Base-by-base conservation (phyloP, 176 grass and related monocot species). In the Ensete glaucum region DNA sequence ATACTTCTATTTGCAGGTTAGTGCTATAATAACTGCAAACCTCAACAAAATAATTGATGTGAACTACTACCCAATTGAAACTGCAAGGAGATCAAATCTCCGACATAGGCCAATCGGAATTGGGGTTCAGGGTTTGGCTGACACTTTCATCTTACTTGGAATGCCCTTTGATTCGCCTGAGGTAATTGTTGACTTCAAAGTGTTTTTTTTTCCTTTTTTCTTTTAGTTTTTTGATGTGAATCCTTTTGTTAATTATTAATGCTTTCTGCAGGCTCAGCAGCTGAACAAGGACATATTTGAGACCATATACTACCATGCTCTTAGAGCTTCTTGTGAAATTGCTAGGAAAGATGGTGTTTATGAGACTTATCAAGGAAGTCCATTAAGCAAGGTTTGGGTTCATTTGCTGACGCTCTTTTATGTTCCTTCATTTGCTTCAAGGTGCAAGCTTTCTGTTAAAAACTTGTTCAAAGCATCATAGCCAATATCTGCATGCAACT, bases 21-120 rank as follows among this genome's bases (percentile, higher is more conserved):
- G 91, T 15, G 85, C 82, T 50, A 87, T 72, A 53, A 78, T 99
- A 56, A 88, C 91, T 1, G 78, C 14, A 26, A 95, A 99, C 78
- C 90, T 99, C 48, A 99, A 95, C 71, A 95, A 95, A 88, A 99
- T 99, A 72, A 99, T 99, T 34, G 96, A 95, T 86, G 79, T 91
- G 52, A 91, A 91, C 23, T 99, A 84, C 83, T 95, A 99, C 54
- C 96, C 91, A 5, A 79, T 91, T 79, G 96, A 99, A 80, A 99
- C 79, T 2, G 90, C 96, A 84, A 91, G 66, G 76, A 91, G 84
- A 55, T 99, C 96, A 48, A 99, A 99, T 69, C 83, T 92, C 81
- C 73, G 84, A 1, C 91, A 95, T 84, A 85, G 91, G 53, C 91
- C 88, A 81, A 95, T 99, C 71, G 96, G 96, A 16, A 91, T 99